Base-by-base conservation (phyloP, 2,329 filamentous ascomycete species). In the Dichotomopilus funicola region DNA sequence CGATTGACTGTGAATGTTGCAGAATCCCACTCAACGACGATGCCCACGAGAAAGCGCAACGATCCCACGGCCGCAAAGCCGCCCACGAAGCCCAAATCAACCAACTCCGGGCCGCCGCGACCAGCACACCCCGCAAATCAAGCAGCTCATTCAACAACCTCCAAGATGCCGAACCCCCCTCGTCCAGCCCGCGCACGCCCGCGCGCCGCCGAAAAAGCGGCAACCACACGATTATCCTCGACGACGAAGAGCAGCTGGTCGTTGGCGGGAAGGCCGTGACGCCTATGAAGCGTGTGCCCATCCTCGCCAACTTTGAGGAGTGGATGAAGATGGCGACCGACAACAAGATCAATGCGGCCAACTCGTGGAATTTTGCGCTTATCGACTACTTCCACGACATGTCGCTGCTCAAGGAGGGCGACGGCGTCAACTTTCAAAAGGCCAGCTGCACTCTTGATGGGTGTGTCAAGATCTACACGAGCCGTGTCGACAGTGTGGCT, bases 251-350 rank as follows among this genome's bases (percentile, higher is more conserved):
- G 61, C 81, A 83, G 57, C 75, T 85, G 60, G 79, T 84, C 65
- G 86, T 89, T 46, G 83, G 82, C 56, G 87, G 88, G 36, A 83
- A 78, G 60, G 89, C 87, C 40, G 87, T 95, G 53, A 96, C 94
- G 57, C 94, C 92, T 53, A 92, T 95, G 87, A 96, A 96, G 79
- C 88, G 91, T 59, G 89, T 96, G 34, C 94, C 94, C 1, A 88
- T 99, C 64, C 78, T 99, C 53, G 94, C 94, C 67, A 99, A 99
- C 73, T 99, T 97, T 66, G 94, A 99, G 71, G 94, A 99, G 70
- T 97, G 92, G 94, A 97, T 99, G 91, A 99, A 97, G 79, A 95
- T 99, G 91, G 94, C 94, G 2, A 97, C 94, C 12, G 94, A 99
- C 75, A 99, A 99, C 75, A 94, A 94, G 73, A 99, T 99, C 78